Percentiles rank a stretch among this genome's conserved stretches.
phyloP scores from a whole-genome alignment of 345 rosid species.

The Eucalyptus lansdowneana region DNA sequence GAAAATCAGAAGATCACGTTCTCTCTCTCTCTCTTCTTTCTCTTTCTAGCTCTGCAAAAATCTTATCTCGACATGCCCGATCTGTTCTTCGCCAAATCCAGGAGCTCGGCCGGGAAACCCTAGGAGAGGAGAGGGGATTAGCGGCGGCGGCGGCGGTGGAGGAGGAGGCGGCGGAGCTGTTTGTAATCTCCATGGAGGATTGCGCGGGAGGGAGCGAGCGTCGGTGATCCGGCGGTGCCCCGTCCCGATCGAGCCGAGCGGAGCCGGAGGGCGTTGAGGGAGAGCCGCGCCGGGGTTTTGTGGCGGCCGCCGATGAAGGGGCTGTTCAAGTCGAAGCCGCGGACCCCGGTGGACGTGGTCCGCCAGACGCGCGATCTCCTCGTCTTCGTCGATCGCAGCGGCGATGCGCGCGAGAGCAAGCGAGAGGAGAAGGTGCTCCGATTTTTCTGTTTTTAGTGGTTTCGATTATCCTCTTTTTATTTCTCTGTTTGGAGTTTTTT shows the following conservation, averaged over 20 bases:
- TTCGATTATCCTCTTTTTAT: not conserved
- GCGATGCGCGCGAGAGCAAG: constrained; percentile 18
- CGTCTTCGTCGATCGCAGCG: not conserved
- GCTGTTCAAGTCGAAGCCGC: constrained; percentile 33
- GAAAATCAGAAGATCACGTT: not conserved
- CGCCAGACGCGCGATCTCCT: constrained; percentile 40
- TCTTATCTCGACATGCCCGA: not conserved
- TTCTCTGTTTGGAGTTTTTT: not conserved
- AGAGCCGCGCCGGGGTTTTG: not conserved
- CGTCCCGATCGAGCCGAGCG: not conserved
- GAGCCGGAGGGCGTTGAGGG: not conserved
- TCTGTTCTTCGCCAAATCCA: not conserved
- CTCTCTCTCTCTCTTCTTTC: not conserved
- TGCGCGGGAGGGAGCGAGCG: not conserved
- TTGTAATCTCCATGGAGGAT: not conserved
- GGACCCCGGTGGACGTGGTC: constrained; percentile 30
- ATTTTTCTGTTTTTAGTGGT: not conserved
- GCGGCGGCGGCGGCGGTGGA: not conserved
- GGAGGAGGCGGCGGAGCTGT: not conserved
- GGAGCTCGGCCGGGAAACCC: not conserved
- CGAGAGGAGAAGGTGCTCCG: constrained; percentile 39
- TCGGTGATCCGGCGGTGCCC: not conserved
- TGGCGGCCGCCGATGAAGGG: constrained; percentile 21
- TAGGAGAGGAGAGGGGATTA: not conserved
- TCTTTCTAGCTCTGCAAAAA: not conserved